Evolutionary conservation across 108 stramenopile species (phyloP).

Genomic region (Pseudonitzschia delicatissima): DNA sequence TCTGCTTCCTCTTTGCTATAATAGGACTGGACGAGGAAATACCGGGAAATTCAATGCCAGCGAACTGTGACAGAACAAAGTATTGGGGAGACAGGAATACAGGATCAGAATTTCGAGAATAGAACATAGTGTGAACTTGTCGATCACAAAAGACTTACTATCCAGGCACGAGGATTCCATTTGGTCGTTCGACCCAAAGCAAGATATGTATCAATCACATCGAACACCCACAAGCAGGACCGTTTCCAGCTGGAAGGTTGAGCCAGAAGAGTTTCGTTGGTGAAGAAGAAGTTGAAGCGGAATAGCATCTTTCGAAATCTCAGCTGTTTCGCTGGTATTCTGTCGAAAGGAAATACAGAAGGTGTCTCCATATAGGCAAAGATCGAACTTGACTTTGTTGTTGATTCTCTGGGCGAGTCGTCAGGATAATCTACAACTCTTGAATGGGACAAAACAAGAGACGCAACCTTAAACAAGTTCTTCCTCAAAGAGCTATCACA

Average conservation of each 20-base stretch:
- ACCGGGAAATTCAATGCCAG: constrained; percentile 25
- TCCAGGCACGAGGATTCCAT: constrained; percentile 39
- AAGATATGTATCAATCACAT: constrained; percentile 31
- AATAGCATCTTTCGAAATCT: constrained; percentile 24
- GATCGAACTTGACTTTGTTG: background rate
- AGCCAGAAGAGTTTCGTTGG: constrained; percentile 5
- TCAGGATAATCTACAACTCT: constrained; percentile 21
- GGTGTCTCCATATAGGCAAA: constrained; percentile 11
- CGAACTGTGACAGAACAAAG: background rate
- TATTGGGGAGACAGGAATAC: background rate
- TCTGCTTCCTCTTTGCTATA: background rate
- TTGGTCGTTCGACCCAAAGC: constrained; percentile 17
- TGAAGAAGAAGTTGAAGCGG: constrained; percentile 11
- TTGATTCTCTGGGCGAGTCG: background rate
- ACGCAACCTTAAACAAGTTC: constrained; percentile 11
- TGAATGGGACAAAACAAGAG: constrained; percentile 14
- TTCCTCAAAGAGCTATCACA: background rate
- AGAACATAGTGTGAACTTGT: background rate
- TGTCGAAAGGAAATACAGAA: background rate
- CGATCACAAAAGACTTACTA: constrained; percentile 14
- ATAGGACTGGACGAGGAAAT: constrained; percentile 1
- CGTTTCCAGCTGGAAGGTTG: constrained; percentile 20
- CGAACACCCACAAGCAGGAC: constrained; percentile 13
- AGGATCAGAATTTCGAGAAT: background rate
- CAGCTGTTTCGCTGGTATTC: background rate